Conservation (phyloP, 73 alveolate species). For the Paramecium caudatum region DNA sequence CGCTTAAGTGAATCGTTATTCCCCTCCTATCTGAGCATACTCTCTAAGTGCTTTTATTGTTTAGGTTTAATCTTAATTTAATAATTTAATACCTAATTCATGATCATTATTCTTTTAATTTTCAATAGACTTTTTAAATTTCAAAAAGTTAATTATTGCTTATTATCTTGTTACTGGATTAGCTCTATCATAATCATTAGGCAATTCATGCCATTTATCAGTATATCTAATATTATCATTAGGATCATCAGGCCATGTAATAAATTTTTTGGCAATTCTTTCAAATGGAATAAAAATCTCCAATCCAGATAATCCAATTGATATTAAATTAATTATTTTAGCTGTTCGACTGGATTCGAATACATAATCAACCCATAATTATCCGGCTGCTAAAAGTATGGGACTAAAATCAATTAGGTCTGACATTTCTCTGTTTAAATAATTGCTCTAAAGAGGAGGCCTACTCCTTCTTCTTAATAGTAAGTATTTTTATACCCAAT, state of each 20-base stretch:
- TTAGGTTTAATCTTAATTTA: background rate
- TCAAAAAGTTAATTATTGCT: background rate
- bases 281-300: conserved; percentile 28
- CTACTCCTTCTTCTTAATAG: conserved; percentile 36
- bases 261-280: background rate
- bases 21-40: conserved; percentile 12
- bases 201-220: conserved; percentile 19
- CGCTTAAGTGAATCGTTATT: background rate
- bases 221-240: background rate
- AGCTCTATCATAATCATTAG: conserved; percentile 32
- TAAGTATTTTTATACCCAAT: conserved; percentile 42
- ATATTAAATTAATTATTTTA: background rate
- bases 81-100: background rate
- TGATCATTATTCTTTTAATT: no score
- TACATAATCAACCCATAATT: conserved; percentile 52
- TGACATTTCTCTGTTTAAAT: conserved; percentile 28
- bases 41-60: background rate
- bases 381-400: conserved; percentile 48
- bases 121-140: no score
- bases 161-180: conserved; percentile 14
- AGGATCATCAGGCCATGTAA: background rate
- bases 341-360: conserved; percentile 7
- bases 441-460: conserved; percentile 2
- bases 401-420: conserved; percentile 28
- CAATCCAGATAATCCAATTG: conserved; percentile 38